A percentile compares a stretch with the other conserved stretches of the same genome.
Conservation (phyloP, 2,329 filamentous ascomycete genomes). For the Pseudogymnoascus sp. region DNA sequence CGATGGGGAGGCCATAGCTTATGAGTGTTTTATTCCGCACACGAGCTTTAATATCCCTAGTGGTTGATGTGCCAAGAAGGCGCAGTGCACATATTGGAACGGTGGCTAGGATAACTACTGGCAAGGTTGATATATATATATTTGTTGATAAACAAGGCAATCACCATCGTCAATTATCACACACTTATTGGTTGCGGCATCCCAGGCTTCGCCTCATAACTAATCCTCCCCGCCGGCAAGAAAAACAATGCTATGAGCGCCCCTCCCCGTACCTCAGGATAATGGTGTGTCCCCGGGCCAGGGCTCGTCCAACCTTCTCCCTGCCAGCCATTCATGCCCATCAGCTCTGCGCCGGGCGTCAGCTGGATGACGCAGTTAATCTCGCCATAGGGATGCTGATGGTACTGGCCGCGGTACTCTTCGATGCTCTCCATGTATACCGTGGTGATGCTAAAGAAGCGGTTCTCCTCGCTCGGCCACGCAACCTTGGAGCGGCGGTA, state of each 20-base stretch:
- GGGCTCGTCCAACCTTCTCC: constrained; percentile 48
- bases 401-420: constrained; percentile 45
- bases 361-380: constrained; percentile 48
- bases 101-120: not conserved
- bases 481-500: constrained; percentile 41
- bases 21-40: not conserved
- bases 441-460: constrained; percentile 48
- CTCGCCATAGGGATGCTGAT: constrained; percentile 45
- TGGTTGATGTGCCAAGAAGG: not conserved
- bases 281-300: constrained; percentile 48
- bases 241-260: constrained; percentile 47
- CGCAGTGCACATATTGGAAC: not conserved
- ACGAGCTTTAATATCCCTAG: not conserved
- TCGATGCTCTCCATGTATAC: constrained; percentile 47
- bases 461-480: constrained; percentile 37
- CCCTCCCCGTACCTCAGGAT: constrained; percentile 43
- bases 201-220: constrained; percentile 38
- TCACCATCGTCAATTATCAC: not conserved
- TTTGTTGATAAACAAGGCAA: not conserved
- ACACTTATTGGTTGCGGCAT: constrained; percentile 32
- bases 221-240: constrained; percentile 45
- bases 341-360: constrained; percentile 41
- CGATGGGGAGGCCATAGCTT: constrained; percentile 9
- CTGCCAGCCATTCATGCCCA: constrained; percentile 49
- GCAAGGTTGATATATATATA: not conserved